A percentile compares a stretch with the other conserved stretches of the same genome.
Conservation (phyloP, 495 filamentous ascomycete genomes). For the Bryoglossum gracile region DNA sequence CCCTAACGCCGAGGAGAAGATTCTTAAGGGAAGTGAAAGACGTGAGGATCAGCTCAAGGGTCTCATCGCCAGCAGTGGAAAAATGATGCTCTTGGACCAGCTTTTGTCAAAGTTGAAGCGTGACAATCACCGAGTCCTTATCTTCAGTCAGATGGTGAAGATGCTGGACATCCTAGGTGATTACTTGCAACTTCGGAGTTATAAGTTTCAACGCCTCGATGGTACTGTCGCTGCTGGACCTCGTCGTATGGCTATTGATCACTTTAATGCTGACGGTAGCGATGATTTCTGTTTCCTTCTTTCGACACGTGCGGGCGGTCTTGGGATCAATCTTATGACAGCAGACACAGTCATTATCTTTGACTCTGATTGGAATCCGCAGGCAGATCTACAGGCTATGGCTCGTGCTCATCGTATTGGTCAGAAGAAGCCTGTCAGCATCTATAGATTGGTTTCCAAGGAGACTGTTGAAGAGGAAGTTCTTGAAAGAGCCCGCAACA, state of each 20-base stretch:
- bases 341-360: conserved; percentile 97
- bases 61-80: conserved; percentile 92
- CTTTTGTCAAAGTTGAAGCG: conserved; percentile 83
- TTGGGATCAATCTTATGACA: conserved; percentile 98
- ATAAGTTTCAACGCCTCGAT: conserved; percentile 88
- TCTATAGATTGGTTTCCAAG: conserved; percentile 92
- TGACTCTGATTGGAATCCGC: conserved; percentile 99
- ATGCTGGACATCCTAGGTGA: conserved; percentile 95
- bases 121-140: conserved; percentile 90
- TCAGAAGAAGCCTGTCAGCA: conserved; percentile 88
- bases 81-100: conserved; percentile 97
- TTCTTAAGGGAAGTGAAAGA: conserved; percentile 64
- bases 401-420: conserved; percentile 95
- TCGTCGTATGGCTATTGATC: conserved; percentile 87
- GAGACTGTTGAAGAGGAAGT: conserved; percentile 98
- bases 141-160: conserved; percentile 99
- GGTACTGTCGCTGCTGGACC: conserved; percentile 84
- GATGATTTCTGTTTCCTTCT: conserved; percentile 94
- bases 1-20: conserved; percentile 79
- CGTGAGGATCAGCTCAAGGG: conserved; percentile 84
- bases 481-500: conserved; percentile 90
- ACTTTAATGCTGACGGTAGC: conserved; percentile 93
- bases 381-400: conserved; percentile 98
- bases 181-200: conserved; percentile 81
- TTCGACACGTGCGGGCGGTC: conserved; percentile 89